Percentiles rank a stretch among this genome's conserved stretches.
These are phyloP conservation scores for Aspergillus fischeri DNA, from an alignment of 2,329 filamentous ascomycete genomes.

Conservation along the genomic window DNA sequence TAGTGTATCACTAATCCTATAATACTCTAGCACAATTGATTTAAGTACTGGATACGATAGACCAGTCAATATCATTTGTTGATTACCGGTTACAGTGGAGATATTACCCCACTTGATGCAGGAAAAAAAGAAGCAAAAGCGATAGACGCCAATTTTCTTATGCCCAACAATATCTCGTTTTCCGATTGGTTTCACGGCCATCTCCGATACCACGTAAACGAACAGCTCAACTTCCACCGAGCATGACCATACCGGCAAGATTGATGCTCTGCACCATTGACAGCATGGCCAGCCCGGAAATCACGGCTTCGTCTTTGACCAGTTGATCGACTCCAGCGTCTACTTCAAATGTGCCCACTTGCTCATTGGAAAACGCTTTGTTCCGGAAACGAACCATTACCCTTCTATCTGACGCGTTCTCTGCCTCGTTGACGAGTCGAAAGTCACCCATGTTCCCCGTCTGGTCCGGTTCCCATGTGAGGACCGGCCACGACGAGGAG, in stretches of 20 bases:
- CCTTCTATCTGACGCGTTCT: not conserved
- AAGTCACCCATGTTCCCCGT: conserved; percentile 1
- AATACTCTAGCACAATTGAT: not conserved
- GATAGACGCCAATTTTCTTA: no score
- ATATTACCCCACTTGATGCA: not conserved
- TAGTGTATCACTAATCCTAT: not conserved
- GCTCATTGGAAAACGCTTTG: conserved; percentile 1
- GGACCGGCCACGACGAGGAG: no score
- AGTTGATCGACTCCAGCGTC: not conserved
- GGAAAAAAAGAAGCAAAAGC: no score
- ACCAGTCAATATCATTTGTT: not conserved
- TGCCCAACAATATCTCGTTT: no score
- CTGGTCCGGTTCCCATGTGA: conserved; percentile 3
- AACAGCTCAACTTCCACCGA: not conserved
- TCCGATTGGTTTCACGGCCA: not conserved
- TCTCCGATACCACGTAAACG: not conserved
- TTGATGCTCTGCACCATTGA: conserved; percentile 7
- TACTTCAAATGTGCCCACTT: conserved; percentile 6
- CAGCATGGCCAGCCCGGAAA: conserved; percentile 5
- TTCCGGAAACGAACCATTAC: conserved; percentile 4
- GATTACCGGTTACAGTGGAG: not conserved
- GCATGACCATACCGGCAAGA: conserved; percentile 3
- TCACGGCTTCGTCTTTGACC: conserved; percentile 4
- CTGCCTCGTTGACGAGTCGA: not conserved
- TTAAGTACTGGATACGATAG: no score